Evolutionary conservation across 768 basidiomycete species (phyloP), one percentile per base, ranked within the genome.

Genomic region (Calocybe gangraenosa): DNA sequence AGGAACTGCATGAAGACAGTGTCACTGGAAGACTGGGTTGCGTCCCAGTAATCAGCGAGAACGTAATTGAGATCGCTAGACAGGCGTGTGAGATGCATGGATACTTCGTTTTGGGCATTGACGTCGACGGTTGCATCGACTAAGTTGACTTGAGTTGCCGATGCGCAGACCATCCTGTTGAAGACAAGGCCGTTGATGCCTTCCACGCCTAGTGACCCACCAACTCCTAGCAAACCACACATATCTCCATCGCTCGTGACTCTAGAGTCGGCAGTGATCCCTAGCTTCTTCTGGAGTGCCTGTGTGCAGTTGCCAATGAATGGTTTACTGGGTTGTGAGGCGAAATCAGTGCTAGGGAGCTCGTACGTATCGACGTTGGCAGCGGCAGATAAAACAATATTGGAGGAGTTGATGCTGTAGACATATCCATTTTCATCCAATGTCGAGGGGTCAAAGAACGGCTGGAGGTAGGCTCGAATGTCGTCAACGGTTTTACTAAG

Each of bases 141-240:
- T 48, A 55, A 50, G 49, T 55, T 55, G 42, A 55, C 54, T 25
- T 55, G 54, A 1, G 54, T 52, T 7, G 54, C 45, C 11, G 50
- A 40, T 19, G 54, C 51, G 31, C 54, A 55, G 17, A 55, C 37
- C 54, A 55, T 55, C 36, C 51, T 40, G 10, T 42, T 40, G 28
- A 47, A 38, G 10, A 35, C 36, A 14, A 28, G 11, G 15, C 14
- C 6, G 5, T 38, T 7, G 9, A 30, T 37, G 14, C 51, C 51
- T 11, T 55, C 31, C 1, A 13, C 9, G 17, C 37, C 35, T 1
- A 43, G 14, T 11, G 48, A 47, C 20, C 54, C 51, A 11, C 50
- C 51, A 8, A 52, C 33, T 13, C 42, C 51, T 21, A 55, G 48
- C 2, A 52, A 44, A 14, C 48, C 47, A 39, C 51, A 53, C 40